Conservation (phyloP, 352 stramenopile species). For the Plasmopara viticola region DNA sequence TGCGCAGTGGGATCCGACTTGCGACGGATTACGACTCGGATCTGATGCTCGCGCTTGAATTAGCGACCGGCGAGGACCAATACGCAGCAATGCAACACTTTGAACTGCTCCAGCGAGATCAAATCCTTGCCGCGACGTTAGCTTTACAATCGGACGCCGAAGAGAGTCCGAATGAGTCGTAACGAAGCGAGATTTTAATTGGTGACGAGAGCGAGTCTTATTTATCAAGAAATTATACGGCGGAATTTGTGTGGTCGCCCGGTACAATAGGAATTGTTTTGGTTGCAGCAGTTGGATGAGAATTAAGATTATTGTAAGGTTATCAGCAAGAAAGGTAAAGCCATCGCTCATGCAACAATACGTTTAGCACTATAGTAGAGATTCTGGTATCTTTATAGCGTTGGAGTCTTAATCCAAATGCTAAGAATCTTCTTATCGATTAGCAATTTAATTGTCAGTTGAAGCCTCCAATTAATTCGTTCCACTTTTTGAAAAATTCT, state of each 20-base stretch:
- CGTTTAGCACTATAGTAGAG: too few relatives aligned
- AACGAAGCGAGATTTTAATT: conserved; percentile 14
- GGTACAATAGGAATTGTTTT: not conserved
- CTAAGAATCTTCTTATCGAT: too few relatives aligned
- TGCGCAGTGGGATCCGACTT: conserved; percentile 31
- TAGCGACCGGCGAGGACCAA: conserved; percentile 58
- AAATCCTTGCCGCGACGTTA: conserved; percentile 45
- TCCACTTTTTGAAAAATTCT: too few relatives aligned
- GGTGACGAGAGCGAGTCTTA: conserved; percentile 21
- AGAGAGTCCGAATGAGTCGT: conserved; percentile 41
- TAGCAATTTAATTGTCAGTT: too few relatives aligned
- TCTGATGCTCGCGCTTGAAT: conserved; percentile 53
- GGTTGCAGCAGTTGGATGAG: not conserved
- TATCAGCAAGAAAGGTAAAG: not conserved
- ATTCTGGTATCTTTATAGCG: too few relatives aligned
- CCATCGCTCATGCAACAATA: too few relatives aligned
- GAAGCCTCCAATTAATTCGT: too few relatives aligned
- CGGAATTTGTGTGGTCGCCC: conserved; percentile 4
- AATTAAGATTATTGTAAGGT: not conserved
- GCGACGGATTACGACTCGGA: conserved; percentile 50
- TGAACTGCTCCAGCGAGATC: conserved; percentile 46
- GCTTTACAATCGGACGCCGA: conserved; percentile 47
- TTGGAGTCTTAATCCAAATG: too few relatives aligned
- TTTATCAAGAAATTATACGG: conserved; percentile 36
- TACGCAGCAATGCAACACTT: conserved; percentile 58